Percentiles rank a stretch among this genome's conserved stretches.
phyloP scores from a whole-genome alignment of 768 basidiomycete genomes.

The Mycena amicta region DNA sequence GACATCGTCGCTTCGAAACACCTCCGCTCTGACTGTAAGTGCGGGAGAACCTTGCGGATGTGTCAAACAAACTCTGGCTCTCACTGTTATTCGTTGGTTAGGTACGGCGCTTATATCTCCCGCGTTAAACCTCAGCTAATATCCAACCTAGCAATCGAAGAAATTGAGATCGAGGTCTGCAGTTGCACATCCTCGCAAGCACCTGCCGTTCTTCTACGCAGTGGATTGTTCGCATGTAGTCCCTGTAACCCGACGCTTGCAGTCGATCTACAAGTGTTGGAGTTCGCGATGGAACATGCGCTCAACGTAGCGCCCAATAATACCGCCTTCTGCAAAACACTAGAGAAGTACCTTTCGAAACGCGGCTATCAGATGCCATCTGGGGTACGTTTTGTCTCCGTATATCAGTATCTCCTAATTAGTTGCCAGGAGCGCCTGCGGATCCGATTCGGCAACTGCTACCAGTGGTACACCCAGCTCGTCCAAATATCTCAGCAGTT shows the following conservation, averaged over 20 bases:
- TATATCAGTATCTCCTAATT: neutral
- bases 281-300: conserved; percentile 31
- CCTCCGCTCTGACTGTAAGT: neutral
- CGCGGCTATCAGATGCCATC: conserved; percentile 4
- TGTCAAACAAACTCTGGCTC: neutral
- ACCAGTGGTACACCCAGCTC: neutral
- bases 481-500: neutral
- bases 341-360: conserved; percentile 26
- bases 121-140: neutral
- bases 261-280: conserved; percentile 32
- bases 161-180: conserved; percentile 16
- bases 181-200: conserved; percentile 9
- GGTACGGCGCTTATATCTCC: too few species aligned
- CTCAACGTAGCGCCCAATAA: conserved; percentile 29
- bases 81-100: too few species aligned
- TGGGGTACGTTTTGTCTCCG: neutral
- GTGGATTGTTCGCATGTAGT: conserved; percentile 31
- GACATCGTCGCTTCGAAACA: neutral
- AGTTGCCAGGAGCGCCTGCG: neutral
- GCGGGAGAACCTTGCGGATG: neutral
- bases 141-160: neutral
- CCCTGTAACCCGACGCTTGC: conserved; percentile 33
- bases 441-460: neutral
- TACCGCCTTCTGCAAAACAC: conserved; percentile 29
- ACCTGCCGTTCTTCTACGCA: conserved; percentile 18